Evolutionary conservation across 768 basidiomycete genomes (phyloP).

Genomic region (Cystobasidium ongulense): DNA sequence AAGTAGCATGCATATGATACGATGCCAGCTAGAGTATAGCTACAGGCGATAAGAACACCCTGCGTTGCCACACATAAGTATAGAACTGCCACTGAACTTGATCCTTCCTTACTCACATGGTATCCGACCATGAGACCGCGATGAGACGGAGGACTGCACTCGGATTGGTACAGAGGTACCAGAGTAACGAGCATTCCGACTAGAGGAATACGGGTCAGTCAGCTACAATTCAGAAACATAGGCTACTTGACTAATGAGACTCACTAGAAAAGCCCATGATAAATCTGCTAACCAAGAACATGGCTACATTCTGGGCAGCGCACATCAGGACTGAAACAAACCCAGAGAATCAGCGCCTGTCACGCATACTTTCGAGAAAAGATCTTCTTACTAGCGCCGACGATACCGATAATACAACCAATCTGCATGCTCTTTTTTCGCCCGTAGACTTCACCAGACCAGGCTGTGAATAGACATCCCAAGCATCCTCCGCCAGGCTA

Average conservation of each 20-base stretch:
- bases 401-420: slow-evolving; percentile 6
- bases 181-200: not conserved
- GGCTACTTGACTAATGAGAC: too few relatives aligned
- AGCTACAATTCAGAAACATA: not conserved
- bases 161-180: not conserved
- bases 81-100: not conserved
- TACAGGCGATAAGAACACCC: not conserved
- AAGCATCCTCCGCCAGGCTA: slow-evolving; percentile 1
- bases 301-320: not conserved
- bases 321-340: slow-evolving; percentile 5
- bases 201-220: not conserved
- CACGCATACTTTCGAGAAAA: not conserved
- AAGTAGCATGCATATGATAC: not conserved
- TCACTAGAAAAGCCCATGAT: not conserved
- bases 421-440: slow-evolving; percentile 1
- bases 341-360: not conserved
- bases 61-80: not conserved
- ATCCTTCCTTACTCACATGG: not conserved
- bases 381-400: not conserved
- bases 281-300: slow-evolving; percentile 1
- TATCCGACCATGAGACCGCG: not conserved
- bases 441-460: not conserved
- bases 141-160: not conserved
- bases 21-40: slow-evolving; percentile 5
- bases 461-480: not conserved